Percentiles rank a stretch among this genome's conserved stretches.
phyloP scores from a whole-genome alignment of 2,329 filamentous ascomycete species.

The Fusarium austroafricanum region DNA sequence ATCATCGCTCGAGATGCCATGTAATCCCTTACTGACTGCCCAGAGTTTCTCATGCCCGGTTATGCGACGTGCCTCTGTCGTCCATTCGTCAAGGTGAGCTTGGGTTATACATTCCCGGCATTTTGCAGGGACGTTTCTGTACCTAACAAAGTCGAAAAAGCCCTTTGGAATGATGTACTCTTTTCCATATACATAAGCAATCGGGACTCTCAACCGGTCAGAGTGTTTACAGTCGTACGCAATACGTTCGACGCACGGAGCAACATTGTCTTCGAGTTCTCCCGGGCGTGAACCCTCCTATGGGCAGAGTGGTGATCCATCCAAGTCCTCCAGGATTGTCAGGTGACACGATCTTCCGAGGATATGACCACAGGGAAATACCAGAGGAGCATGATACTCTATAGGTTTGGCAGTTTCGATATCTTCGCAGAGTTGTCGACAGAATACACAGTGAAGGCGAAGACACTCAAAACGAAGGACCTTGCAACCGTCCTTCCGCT shows the following conservation, averaged over 20 bases:
- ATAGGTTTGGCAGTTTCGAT: background rate
- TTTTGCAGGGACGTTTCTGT: background rate
- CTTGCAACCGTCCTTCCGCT: background rate
- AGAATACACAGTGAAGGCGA: conserved; percentile 31
- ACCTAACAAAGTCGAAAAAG: background rate
- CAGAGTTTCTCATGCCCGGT: background rate
- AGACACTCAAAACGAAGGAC: conserved; percentile 19
- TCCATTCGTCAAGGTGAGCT: conserved; percentile 18
- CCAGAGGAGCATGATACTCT: background rate
- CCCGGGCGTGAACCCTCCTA: conserved; percentile 23
- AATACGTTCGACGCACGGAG: conserved; percentile 29
- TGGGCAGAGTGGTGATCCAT: conserved; percentile 18
- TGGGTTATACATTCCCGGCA: conserved; percentile 32
- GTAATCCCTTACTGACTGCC: background rate
- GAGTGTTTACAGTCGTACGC: conserved; percentile 32
- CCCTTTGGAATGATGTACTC: background rate
- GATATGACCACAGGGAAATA: conserved; percentile 41
- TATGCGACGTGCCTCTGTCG: background rate
- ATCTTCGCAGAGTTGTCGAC: conserved; percentile 28
- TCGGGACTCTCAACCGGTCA: background rate
- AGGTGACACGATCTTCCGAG: conserved; percentile 33
- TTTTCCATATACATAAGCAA: background rate
- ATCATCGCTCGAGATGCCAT: background rate
- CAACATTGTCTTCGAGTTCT: conserved; percentile 15
- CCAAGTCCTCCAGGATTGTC: background rate